Percentiles rank a stretch among this genome's conserved stretches.
Conservation (phyloP, 1,284 basidiomycete genomes). For the Sanguinoderma infundibulare region DNA sequence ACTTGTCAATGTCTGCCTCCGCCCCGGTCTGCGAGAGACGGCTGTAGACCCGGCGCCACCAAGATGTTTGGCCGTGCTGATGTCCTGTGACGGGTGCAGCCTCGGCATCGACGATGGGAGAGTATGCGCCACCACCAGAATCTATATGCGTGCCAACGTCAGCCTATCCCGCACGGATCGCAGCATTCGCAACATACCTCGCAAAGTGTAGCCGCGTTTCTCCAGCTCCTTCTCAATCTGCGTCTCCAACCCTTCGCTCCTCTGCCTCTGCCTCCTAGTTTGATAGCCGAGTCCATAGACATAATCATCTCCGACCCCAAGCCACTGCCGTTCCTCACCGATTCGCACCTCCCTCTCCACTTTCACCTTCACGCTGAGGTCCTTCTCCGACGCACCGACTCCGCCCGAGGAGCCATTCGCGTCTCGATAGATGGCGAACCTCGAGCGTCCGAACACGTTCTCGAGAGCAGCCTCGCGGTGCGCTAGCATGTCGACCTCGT, state of each 20-base stretch:
- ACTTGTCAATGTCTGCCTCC: slow-evolving; percentile 30
- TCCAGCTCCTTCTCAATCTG: slow-evolving; percentile 58
- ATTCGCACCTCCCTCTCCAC: slow-evolving; percentile 45
- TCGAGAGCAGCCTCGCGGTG: slow-evolving; percentile 53
- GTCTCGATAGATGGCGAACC: slow-evolving; percentile 26
- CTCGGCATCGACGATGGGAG: slow-evolving; percentile 18
- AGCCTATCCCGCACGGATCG: not conserved
- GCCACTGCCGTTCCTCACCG: slow-evolving; percentile 53
- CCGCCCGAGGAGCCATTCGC: slow-evolving; percentile 10
- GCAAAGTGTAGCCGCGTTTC: slow-evolving; percentile 47
- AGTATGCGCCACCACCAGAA: slow-evolving; percentile 10
- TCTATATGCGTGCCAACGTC: slow-evolving; percentile 8
- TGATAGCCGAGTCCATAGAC: slow-evolving; percentile 44
- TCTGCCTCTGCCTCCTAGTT: slow-evolving; percentile 42
- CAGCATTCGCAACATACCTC: slow-evolving; percentile 23
- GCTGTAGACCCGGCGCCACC: slow-evolving; percentile 61
- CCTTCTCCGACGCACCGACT: slow-evolving; percentile 20
- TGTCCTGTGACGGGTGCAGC: slow-evolving; percentile 16
- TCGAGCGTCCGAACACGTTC: slow-evolving; percentile 49
- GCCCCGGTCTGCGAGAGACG: slow-evolving; percentile 52
- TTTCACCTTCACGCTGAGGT: slow-evolving; percentile 26
- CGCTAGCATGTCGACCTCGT: slow-evolving; percentile 51
- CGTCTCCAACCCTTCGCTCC: slow-evolving; percentile 54
- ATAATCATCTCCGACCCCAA: slow-evolving; percentile 52
- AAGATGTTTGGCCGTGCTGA: slow-evolving; percentile 45